phyloP scores from a whole-genome alignment of 78 protist species.

The slime mould (Dictyostelium discoideum) region dicty_2.7 NC_007088.5:8040501-8041000 shows the following conservation, averaged over 20 bases:
- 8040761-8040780: conserved; percentile 49
- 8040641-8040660: neutral
- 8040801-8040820: conserved; percentile 54
- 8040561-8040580: neutral
- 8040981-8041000: conserved; percentile 51
- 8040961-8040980: conserved; percentile 82
- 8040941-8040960: conserved; percentile 80
- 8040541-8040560: neutral
- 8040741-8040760: conserved; percentile 50
- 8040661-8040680: neutral
- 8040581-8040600: neutral
- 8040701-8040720: conserved; percentile 60
- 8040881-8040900: conserved; percentile 66
- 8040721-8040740: conserved; percentile 28
- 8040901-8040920: conserved; percentile 42
- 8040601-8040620: neutral
- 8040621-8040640: neutral
- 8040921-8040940: conserved; percentile 64
- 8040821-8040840: conserved; percentile 76
- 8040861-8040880: conserved; percentile 75
- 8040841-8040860: conserved; percentile 41
- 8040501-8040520: conserved; percentile 75
- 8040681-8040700: conserved; percentile 1
- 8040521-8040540: conserved; percentile 56
- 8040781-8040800: conserved; percentile 17